Base-by-base conservation (phyloP, 2,329 filamentous ascomycete genomes). In the Xylaria sp. region DNA sequence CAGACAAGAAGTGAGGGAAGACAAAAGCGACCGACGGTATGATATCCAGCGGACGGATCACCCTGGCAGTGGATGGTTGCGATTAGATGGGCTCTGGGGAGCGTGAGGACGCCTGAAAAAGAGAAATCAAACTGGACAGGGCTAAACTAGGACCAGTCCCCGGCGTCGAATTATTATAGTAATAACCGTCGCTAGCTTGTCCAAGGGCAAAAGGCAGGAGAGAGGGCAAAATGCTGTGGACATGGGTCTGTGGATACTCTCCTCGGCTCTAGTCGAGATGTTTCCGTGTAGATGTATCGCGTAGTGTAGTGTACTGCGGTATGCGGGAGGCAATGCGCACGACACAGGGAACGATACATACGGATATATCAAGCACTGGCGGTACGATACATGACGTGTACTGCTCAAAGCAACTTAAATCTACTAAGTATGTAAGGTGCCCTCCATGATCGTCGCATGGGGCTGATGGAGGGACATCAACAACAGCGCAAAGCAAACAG, bases 161-260 rank as follows among this genome's bases (percentile, higher is more conserved):
- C 51, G 51, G 47, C 54, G 59, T 55, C 46, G 55, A 62, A 52
- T 59, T 59, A 59, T 59, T 57, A 60, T 62, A 64, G 54, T 29
- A 61, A 35, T 43, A 55, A 37, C 57, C 67, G 61, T 68, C 63
- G 59, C 66, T 68, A 68, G 69, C 65, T 66, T 67, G 64, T 56
- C n/a, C n/a, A n/a, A n/a, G n/a, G n/a, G n/a, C n/a, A n/a, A n/a
- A n/a, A n/a, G n/a, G n/a, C n/a, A n/a, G n/a, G n/a, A 41, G 29
- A 46, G 44, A 55, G 49, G 47, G 48, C 53, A 47, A 56, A 56
- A 49, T 33, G 38, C 11, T 15, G 54, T 49, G 54, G 54, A 44
- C 40, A 55, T 25, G 40, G 35, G 27, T 35, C 31, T 55, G 52
- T 43, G 43, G 35, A 37, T 57, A 38, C 29, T 38, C 40, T 53